These are phyloP conservation scores for Backusella macrospora DNA, from an alignment of 192 early-diverging fungal genomes.

Conservation along the genomic window DNA sequence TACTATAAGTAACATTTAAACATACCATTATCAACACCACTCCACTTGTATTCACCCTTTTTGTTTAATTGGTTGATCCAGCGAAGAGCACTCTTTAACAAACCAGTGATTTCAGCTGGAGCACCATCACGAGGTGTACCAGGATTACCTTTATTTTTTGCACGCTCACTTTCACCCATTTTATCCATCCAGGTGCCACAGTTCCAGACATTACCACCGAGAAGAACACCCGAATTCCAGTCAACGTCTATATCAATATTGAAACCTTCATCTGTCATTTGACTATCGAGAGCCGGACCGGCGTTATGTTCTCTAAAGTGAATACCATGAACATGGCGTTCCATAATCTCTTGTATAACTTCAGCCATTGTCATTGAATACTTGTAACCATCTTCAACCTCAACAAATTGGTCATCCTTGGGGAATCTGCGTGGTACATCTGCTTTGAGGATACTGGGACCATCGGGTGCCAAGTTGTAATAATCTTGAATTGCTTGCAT, in stretches of 20 bases:
- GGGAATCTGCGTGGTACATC: slow-evolving; percentile 84
- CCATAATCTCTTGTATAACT: slow-evolving; percentile 89
- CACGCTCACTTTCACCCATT: slow-evolving; percentile 93
- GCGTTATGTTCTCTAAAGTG: slow-evolving; percentile 96
- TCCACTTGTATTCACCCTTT: slow-evolving; percentile 44
- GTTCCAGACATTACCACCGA: slow-evolving; percentile 90
- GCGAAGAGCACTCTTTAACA: slow-evolving; percentile 81
- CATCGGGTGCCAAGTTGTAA: slow-evolving; percentile 74
- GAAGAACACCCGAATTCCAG: slow-evolving; percentile 79
- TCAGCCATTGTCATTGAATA: slow-evolving; percentile 76
- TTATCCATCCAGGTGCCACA: slow-evolving; percentile 99
- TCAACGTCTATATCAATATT: slow-evolving; percentile 76
- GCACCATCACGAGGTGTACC: slow-evolving; percentile 94
- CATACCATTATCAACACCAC: slow-evolving; percentile 41
- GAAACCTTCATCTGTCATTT: slow-evolving; percentile 93
- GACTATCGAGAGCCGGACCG: slow-evolving; percentile 81
- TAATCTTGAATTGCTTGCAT: slow-evolving; percentile 90
- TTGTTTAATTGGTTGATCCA: slow-evolving; percentile 72
- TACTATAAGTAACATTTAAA: slow-evolving; percentile 12
- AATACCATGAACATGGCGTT: slow-evolving; percentile 88
- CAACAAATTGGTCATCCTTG: slow-evolving; percentile 70
- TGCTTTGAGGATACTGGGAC: slow-evolving; percentile 69
- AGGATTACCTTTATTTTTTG: slow-evolving; percentile 89
- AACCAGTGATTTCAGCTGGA: slow-evolving; percentile 87
- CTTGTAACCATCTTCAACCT: slow-evolving; percentile 67